Evolutionary conservation across 1,139 yeast species (phyloP), one percentile per base, ranked within the genome.

Genomic region (Candida sp.): DNA sequence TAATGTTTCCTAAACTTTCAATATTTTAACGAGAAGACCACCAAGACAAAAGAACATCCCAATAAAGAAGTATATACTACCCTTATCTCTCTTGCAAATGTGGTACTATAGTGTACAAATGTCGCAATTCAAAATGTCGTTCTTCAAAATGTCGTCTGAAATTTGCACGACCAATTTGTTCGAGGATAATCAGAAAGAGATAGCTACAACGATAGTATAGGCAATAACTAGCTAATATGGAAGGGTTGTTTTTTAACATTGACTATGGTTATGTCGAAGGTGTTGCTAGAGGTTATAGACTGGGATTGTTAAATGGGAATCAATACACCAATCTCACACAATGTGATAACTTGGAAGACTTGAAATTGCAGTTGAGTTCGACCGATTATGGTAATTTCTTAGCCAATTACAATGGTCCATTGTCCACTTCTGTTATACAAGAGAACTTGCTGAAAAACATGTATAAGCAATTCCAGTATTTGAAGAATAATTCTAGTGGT

Each of bases 321-420:
- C 97, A 90, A 64, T 95, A 95, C 64, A 76, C 87, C 59, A 93
- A 93, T 67, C 71, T 95, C 60, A 88, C 98, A 8, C 99, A 95
- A 64, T 95, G 99, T 69, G 99, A 93, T 58, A 82, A 87, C 38
- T 75, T 95, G 51, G 99, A 93, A 44, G 99, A 95, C 67, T 75
- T 95, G 58, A 93, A 90, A 67, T 74, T 95, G 47, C 99, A 95
- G 70, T 76, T 95, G 47, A 86, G 97, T 3, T 89, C 97, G 32
- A 91, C 99, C 5, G 99, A 93, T 59, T 95, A 95, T 66, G 97
- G 97, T 38, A 87, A 86, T 66, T 89, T 91, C 58, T 72, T 95
- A 51, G 77, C 95, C 25, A 87, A 89, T 51, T 85, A 87, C 40
- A 83, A 93, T 7, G 82, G 91, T 2, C 87, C 95, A 19, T 70